phyloP scores from a whole-genome alignment of 352 stramenopile genomes.

The Phytophthora sansomeana region DNA sequence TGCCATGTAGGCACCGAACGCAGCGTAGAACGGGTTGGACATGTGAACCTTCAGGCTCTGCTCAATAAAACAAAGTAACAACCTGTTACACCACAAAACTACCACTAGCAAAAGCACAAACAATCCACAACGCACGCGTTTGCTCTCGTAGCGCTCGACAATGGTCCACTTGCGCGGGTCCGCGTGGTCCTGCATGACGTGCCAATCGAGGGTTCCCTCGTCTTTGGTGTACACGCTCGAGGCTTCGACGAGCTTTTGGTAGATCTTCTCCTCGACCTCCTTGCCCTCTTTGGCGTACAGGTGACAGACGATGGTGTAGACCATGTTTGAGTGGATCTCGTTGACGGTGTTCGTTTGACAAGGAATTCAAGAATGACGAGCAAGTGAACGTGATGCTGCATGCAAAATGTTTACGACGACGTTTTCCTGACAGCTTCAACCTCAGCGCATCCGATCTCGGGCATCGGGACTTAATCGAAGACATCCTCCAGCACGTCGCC shows the following conservation, averaged over 20 bases:
- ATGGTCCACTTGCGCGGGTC: conserved; percentile 38
- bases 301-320: conserved; percentile 37
- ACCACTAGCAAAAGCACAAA: background rate
- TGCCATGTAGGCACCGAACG: conserved; percentile 29
- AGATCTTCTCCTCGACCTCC: conserved; percentile 37
- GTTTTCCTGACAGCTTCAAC: conserved; percentile 25
- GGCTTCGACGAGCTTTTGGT: conserved; percentile 34
- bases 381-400: background rate
- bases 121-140: conserved; percentile 20
- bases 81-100: background rate
- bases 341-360: background rate
- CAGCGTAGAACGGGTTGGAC: conserved; percentile 34
- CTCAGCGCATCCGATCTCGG: background rate
- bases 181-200: conserved; percentile 38
- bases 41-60: conserved; percentile 40
- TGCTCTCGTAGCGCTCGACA: conserved; percentile 34
- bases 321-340: conserved; percentile 20
- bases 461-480: background rate
- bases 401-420: conserved; percentile 30
- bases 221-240: conserved; percentile 37
- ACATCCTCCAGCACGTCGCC: too few species aligned
- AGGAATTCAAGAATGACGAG: conserved; percentile 22
- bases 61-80: background rate
- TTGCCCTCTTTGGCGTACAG: conserved; percentile 37
- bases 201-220: conserved; percentile 24